phyloP scores from a whole-genome alignment of 2,329 filamentous ascomycete genomes.

The Colletotrichum euphorbiae region DNA sequence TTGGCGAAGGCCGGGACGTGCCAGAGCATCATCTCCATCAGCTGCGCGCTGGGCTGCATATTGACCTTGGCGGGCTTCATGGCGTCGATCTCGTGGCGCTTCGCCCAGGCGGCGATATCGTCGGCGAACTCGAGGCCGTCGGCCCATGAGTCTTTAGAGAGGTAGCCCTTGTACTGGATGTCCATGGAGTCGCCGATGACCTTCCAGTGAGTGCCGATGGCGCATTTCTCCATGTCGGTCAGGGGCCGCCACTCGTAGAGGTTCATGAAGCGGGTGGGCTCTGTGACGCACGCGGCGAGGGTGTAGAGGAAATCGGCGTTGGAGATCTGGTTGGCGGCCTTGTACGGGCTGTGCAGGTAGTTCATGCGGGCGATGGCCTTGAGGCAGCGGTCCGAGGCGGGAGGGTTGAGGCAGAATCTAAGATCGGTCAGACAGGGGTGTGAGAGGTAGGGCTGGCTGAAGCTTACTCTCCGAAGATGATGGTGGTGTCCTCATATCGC shows the following conservation, averaged over 20 bases:
- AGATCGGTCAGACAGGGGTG: neutral
- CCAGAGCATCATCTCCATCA: conserved; percentile 70
- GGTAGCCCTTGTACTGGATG: conserved; percentile 62
- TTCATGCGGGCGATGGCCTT: conserved; percentile 55
- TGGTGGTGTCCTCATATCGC: conserved; percentile 56
- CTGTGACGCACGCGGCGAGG: conserved; percentile 69
- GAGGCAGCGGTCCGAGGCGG: conserved; percentile 50
- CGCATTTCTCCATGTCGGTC: conserved; percentile 75
- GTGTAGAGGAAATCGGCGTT: conserved; percentile 55
- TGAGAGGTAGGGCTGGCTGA: neutral
- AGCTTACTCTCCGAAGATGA: conserved; percentile 52
- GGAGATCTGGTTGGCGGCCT: conserved; percentile 50
- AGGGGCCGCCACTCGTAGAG: conserved; percentile 77
- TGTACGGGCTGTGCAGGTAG: conserved; percentile 52
- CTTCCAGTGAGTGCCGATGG: conserved; percentile 78
- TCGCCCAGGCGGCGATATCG: conserved; percentile 60
- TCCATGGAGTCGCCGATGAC: conserved; percentile 76
- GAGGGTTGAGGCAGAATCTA: conserved; percentile 51
- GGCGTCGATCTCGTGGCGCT: conserved; percentile 66
- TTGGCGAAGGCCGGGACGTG: conserved; percentile 60
- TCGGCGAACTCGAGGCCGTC: conserved; percentile 65
- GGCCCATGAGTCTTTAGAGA: conserved; percentile 53
- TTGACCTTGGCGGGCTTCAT: conserved; percentile 68
- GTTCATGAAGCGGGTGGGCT: conserved; percentile 73
- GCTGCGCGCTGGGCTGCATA: conserved; percentile 65